These are phyloP conservation scores for Kwoniella sp. DNA, from an alignment of 768 basidiomycete genomes.

Conservation along the genomic window DNA sequence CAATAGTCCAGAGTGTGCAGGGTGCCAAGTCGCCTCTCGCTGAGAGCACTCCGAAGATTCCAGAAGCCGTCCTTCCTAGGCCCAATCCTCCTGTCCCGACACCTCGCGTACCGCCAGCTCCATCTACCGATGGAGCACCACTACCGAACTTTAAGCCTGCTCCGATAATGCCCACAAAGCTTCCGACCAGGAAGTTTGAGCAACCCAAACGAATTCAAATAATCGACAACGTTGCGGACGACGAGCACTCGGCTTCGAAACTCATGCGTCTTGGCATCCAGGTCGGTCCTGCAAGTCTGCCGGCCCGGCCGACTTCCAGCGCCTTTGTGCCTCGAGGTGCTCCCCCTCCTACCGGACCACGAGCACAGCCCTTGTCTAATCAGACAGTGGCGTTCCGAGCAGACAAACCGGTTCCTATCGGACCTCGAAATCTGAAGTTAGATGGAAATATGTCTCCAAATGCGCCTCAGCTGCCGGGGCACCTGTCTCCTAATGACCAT, in stretches of 20 bases:
- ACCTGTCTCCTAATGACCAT: neutral
- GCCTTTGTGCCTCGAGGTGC: slow-evolving; percentile 12
- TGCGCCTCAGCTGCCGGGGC: neutral
- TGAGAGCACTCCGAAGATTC: neutral
- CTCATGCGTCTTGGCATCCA: neutral
- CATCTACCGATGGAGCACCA: neutral
- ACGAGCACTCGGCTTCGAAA: neutral
- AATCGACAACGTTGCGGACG: neutral
- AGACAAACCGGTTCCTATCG: neutral
- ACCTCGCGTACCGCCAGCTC: neutral
- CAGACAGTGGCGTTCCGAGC: neutral
- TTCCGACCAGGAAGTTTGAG: slow-evolving; percentile 17
- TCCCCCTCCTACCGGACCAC: neutral
- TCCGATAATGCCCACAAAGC: neutral
- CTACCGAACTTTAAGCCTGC: slow-evolving; percentile 17
- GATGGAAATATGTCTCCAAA: neutral
- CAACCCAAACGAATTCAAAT: slow-evolving; percentile 28
- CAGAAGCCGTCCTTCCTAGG: neutral
- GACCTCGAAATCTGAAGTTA: too few species aligned
- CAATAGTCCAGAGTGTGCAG: slow-evolving; percentile 1
- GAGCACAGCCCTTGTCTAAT: neutral
- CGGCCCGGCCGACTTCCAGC: slow-evolving; percentile 1
- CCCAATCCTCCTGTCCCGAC: neutral
- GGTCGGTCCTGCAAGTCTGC: neutral
- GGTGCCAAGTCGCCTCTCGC: neutral